Conservation (phyloP, 2,329 filamentous ascomycete species). For the Pestalotiopsis fici region DNA sequence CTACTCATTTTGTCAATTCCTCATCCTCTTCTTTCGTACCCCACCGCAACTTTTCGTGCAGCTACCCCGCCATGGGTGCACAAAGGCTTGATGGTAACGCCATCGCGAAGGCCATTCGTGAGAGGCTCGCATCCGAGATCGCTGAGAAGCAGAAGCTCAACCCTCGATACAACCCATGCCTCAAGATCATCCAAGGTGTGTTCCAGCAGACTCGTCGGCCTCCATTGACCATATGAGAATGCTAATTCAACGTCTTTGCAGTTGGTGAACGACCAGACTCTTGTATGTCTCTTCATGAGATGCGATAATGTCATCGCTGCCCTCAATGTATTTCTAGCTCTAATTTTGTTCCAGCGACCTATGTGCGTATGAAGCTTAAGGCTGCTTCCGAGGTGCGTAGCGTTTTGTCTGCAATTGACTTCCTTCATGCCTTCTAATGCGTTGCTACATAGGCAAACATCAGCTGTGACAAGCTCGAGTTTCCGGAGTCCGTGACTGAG, state of each 20-base stretch:
- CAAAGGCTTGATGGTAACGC: conserved; percentile 94
- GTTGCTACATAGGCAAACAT: conserved; percentile 73
- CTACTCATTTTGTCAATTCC: not conserved
- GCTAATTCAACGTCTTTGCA: conserved; percentile 34
- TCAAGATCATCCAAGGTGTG: conserved; percentile 94
- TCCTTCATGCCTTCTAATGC: conserved; percentile 17
- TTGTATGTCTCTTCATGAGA: conserved; percentile 54
- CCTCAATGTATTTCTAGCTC: conserved; percentile 15
- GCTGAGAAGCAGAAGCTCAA: conserved; percentile 78
- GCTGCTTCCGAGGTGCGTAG: conserved; percentile 81
- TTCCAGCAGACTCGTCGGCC: conserved; percentile 12
- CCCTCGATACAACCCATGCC: conserved; percentile 81
- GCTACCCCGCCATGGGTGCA: conserved; percentile 72
- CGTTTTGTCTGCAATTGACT: not conserved
- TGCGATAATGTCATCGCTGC: not conserved
- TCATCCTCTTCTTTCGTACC: conserved; percentile 6
- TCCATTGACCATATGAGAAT: not conserved
- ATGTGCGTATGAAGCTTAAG: conserved; percentile 99
- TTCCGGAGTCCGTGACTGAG: conserved; percentile 79
- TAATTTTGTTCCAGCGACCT: conserved; percentile 68
- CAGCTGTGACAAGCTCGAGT: conserved; percentile 81
- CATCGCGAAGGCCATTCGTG: conserved; percentile 89
- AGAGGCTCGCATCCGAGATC: conserved; percentile 79
- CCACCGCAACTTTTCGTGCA: conserved; percentile 43
- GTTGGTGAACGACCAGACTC: conserved; percentile 94